phyloP scores from a whole-genome alignment of 108 stramenopile genomes.

The Pseudonitzschia multiseries region DNA sequence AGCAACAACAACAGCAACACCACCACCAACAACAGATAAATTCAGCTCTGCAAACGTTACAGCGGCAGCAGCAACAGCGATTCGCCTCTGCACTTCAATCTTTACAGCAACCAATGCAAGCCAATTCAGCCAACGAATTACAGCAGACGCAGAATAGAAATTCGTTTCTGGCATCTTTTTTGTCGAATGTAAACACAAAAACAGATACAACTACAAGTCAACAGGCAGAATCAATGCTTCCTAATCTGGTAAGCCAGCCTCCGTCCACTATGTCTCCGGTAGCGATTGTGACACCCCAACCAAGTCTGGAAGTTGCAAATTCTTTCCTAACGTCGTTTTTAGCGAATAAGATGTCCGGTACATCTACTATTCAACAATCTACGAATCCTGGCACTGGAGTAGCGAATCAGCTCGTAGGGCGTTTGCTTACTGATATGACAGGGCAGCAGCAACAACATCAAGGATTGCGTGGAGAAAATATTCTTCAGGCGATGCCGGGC shows the following conservation, averaged over 20 bases:
- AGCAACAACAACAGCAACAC: neutral
- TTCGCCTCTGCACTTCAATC: neutral
- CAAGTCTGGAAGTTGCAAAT: neutral
- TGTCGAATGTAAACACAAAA: neutral
- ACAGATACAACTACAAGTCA: neutral
- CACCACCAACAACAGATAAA: neutral
- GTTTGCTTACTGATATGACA: neutral
- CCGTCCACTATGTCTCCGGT: neutral
- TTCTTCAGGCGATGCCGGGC: neutral
- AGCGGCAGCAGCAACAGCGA: constrained; percentile 1
- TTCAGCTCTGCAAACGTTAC: neutral
- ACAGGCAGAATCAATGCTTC: neutral
- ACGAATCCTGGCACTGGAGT: neutral
- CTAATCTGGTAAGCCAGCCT: neutral
- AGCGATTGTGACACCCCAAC: constrained; percentile 1
- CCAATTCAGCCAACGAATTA: neutral
- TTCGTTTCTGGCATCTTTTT: neutral
- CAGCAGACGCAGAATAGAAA: neutral
- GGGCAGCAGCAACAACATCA: neutral
- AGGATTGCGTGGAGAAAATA: neutral
- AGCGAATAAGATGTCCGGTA: neutral
- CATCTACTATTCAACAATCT: neutral
- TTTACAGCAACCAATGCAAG: neutral
- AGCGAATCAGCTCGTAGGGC: neutral
- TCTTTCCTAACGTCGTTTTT: neutral